Evolutionary conservation across 495 filamentous ascomycete species (phyloP).

Genomic region (Annulohypoxylon nitens): DNA sequence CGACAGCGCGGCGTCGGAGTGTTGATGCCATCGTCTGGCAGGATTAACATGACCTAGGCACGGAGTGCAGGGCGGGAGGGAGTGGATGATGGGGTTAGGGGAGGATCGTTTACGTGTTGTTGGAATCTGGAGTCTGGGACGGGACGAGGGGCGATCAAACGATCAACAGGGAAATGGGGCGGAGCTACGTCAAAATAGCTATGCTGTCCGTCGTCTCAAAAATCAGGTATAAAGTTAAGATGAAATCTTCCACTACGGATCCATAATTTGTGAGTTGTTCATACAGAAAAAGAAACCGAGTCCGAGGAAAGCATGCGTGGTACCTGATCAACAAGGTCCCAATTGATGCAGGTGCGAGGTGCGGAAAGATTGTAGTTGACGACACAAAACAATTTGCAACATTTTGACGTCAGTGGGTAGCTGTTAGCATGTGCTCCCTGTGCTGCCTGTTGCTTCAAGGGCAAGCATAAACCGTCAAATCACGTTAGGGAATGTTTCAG

Average conservation of each 20-base stretch:
- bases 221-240: not conserved
- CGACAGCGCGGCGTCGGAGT: conserved; percentile 63
- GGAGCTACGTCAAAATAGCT: conserved; percentile 28
- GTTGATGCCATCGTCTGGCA: conserved; percentile 57
- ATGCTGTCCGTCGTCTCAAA: not conserved
- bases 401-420: conserved; percentile 41
- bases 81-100: conserved; percentile 24
- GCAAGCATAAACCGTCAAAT: conserved; percentile 12
- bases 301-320: conserved; percentile 1
- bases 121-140: not conserved
- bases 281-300: not conserved
- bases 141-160: not conserved
- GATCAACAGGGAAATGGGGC: conserved; percentile 33
- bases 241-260: not conserved
- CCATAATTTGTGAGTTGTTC: conserved; percentile 8
- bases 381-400: conserved; percentile 34
- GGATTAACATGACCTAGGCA: conserved; percentile 43
- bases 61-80: conserved; percentile 25
- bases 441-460: conserved; percentile 18
- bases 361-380: conserved; percentile 15
- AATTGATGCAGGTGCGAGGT: conserved; percentile 21
- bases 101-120: conserved; percentile 16
- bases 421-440: conserved; percentile 28
- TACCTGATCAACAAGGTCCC: conserved; percentile 33
- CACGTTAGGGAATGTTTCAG: conserved; percentile 25